Base-by-base conservation (phyloP, 805 yeast genomes). In the Candida krabiensis region DNA sequence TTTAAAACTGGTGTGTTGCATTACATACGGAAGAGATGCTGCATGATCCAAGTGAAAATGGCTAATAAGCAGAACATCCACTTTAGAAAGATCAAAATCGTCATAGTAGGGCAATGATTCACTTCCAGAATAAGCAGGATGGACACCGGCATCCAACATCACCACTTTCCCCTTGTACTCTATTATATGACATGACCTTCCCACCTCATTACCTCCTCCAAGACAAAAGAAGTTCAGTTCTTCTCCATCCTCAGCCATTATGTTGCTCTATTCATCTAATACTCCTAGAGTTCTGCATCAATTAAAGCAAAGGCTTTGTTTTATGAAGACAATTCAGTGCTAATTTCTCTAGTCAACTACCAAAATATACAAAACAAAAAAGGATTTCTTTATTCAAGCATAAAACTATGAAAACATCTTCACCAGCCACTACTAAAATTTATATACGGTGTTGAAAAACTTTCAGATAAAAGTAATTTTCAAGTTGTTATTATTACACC, bases 191-290 rank as follows among this genome's bases (percentile, higher is more conserved):
- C 98, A 91, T 23, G 96, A 87, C 43, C 99, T 68, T 3, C 99
- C 99, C 5, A 93, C 99, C 60, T 93, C 99, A 51, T 85, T 87
- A 47, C 98, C 95, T n/a, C 98, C 99, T 6, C 99, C 99, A 5
- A 93, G 73, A 17, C 96, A 90, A 44, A 86, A 78, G 67, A 93
- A 93, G 58, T 77, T 78, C 44, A 85, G 68, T 37, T 75, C 55
- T 24, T 45, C 50, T 5, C 33, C 40, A 13, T 36, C 42, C 9
- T 36, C 35, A 16, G 32, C 15, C 71, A 23, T 46, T 32, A 19
- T 52, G 51, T 27, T 30, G 21, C 9, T 30, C 15, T 9, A 31
- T 17, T 9, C n/a, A 15, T 29, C 18, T 18, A 29, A 18, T 18
- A 18, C 21, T 6, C 15, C 9, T 12, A 29, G 15, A 19, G 8